phyloP scores from a whole-genome alignment of 331 rosid species.

The Acacia pycnantha region DNA sequence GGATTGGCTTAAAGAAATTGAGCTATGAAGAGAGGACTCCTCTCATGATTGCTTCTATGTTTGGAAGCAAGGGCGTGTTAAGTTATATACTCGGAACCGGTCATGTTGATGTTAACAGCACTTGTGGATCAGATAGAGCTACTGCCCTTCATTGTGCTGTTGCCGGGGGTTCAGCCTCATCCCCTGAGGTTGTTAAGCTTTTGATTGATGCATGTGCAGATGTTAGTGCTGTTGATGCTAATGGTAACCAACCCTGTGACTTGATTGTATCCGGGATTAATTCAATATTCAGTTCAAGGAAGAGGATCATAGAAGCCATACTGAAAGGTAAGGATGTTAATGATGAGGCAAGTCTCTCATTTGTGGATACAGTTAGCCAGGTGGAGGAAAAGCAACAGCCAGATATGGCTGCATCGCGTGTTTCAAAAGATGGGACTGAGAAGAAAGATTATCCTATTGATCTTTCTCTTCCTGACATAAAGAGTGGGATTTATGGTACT shows the following conservation, averaged over 20 bases:
- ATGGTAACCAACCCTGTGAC: slow-evolving; percentile 53
- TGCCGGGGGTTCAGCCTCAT: slow-evolving; percentile 63
- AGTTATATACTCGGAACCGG: slow-evolving; percentile 55
- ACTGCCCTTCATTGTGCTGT: slow-evolving; percentile 89
- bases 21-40: slow-evolving; percentile 78
- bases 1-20: slow-evolving; percentile 62
- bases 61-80: slow-evolving; percentile 67
- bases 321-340: slow-evolving; percentile 38
- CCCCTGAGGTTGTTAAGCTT: slow-evolving; percentile 62
- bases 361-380: slow-evolving; percentile 34
- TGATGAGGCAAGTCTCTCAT: slow-evolving; percentile 32
- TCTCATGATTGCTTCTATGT: slow-evolving; percentile 84
- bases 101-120: slow-evolving; percentile 56
- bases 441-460: slow-evolving; percentile 75
- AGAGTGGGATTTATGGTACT: slow-evolving; percentile 72
- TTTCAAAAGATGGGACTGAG: slow-evolving; percentile 47
- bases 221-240: slow-evolving; percentile 47
- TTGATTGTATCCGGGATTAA: slow-evolving; percentile 37
- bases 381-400: slow-evolving; percentile 34
- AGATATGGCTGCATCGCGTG: slow-evolving; percentile 34
- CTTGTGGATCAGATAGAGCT: slow-evolving; percentile 64
- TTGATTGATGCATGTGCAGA: slow-evolving; percentile 73
- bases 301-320: slow-evolving; percentile 42
- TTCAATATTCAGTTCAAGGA: slow-evolving; percentile 39
- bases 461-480: slow-evolving; percentile 85